phyloP scores from a whole-genome alignment of 352 stramenopile genomes.

The Phytophthora tentaculata region DNA sequence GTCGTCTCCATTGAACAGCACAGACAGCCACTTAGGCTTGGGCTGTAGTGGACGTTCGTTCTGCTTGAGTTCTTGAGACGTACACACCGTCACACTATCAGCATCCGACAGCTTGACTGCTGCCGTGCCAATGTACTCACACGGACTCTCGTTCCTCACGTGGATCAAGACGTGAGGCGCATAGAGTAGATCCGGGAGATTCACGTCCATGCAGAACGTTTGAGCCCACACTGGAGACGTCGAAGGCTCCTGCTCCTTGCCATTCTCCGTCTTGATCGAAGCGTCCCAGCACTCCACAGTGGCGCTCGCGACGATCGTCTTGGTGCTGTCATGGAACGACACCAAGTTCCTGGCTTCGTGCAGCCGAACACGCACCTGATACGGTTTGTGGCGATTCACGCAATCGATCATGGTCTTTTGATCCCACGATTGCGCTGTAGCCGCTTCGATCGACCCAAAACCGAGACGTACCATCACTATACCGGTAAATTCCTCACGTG shows the following conservation, averaged over 20 bases:
- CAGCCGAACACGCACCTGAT: conserved; percentile 79
- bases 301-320: conserved; percentile 57
- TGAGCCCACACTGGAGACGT: conserved; percentile 53
- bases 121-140: conserved; percentile 53
- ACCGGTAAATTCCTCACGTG: conserved; percentile 66
- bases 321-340: conserved; percentile 36
- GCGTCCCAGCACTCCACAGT: conserved; percentile 70
- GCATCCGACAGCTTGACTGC: conserved; percentile 31
- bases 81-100: conserved; percentile 44
- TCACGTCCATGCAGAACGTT: conserved; percentile 76
- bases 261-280: conserved; percentile 41
- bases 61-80: conserved; percentile 60
- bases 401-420: conserved; percentile 61
- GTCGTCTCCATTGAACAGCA: conserved; percentile 61
- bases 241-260: conserved; percentile 29
- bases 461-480: conserved; percentile 73
- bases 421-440: conserved; percentile 59
- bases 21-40: conserved; percentile 52
- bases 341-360: conserved; percentile 55
- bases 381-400: conserved; percentile 66
- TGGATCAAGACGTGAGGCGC: conserved; percentile 71
- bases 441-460: conserved; percentile 65
- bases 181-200: conserved; percentile 60
- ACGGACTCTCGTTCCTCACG: conserved; percentile 52
- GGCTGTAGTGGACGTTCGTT: conserved; percentile 50